Conservation (phyloP, 2,329 filamentous ascomycete genomes). For the Claviceps maximensis region DNA sequence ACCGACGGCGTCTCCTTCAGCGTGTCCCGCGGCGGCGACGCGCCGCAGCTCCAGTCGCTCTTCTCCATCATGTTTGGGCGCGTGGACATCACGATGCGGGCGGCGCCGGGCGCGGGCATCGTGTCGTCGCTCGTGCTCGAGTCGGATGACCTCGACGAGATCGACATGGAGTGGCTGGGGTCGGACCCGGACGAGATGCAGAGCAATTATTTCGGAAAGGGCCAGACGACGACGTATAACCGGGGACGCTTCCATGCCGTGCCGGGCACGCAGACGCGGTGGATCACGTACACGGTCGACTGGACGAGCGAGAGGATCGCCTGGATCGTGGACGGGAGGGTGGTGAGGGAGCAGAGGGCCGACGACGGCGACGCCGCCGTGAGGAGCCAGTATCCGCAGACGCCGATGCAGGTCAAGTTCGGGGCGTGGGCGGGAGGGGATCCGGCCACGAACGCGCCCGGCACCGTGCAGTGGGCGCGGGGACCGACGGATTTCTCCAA, state of each 20-base stretch:
- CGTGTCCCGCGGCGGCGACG: conserved; percentile 63
- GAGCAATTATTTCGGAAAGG: conserved; percentile 95
- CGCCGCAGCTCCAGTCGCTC: conserved; percentile 73
- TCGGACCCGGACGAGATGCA: conserved; percentile 67
- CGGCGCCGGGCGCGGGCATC: conserved; percentile 79
- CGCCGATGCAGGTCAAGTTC: conserved; percentile 88
- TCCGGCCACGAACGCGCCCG: conserved; percentile 52
- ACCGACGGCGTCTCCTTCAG: conserved; percentile 69
- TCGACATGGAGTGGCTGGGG: conserved; percentile 95
- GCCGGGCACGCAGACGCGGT: conserved; percentile 57
- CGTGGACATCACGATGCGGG: conserved; percentile 73
- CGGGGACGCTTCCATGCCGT: conserved; percentile 66
- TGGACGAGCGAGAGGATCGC: conserved; percentile 79
- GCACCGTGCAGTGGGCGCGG: conserved; percentile 82
- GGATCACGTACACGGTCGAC: conserved; percentile 80
- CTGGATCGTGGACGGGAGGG: conserved; percentile 71
- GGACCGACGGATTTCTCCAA: conserved; percentile 72
- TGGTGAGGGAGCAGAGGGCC: conserved; percentile 62
- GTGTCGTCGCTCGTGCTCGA: conserved; percentile 86
- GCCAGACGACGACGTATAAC: conserved; percentile 72
- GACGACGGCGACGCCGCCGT: conserved; percentile 48
- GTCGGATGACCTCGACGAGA: conserved; percentile 87
- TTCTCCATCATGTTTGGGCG: conserved; percentile 99
- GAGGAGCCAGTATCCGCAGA: conserved; percentile 82
- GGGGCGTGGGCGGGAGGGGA: conserved; percentile 91